These are phyloP conservation scores for Rehmannia glutinosa DNA, from an alignment of 257 asterid species.

Conservation along the genomic window DNA sequence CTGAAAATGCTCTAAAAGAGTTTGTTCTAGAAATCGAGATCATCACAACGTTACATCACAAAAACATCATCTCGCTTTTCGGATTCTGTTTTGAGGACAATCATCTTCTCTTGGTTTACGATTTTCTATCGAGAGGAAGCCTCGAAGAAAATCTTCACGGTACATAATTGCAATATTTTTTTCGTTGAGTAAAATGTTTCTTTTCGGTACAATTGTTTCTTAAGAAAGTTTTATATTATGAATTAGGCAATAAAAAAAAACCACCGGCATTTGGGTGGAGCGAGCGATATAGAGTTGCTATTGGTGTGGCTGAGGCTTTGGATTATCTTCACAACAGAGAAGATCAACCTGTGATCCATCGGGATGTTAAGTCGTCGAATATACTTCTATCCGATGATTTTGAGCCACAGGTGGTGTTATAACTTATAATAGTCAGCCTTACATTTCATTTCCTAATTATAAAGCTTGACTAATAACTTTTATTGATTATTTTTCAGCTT, in stretches of 20 bases:
- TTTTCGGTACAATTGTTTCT: neutral
- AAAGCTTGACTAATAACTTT: too few species aligned
- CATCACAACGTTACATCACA: constrained; percentile 74
- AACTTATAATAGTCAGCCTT: neutral
- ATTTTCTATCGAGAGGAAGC: constrained; percentile 90
- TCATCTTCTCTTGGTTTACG: constrained; percentile 78
- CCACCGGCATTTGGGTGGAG: constrained; percentile 58
- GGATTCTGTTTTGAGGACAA: constrained; percentile 89
- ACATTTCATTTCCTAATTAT: neutral
- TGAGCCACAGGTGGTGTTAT: constrained; percentile 77
- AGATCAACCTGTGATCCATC: constrained; percentile 69
- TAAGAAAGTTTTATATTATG: neutral
- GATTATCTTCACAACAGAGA: constrained; percentile 82
- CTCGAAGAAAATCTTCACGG: constrained; percentile 98
- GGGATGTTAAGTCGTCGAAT: constrained; percentile 95
- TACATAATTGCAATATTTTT: constrained; percentile 17
- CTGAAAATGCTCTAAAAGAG: constrained; percentile 67
- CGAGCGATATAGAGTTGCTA: constrained; percentile 74
- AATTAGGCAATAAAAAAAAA: constrained; percentile 54
- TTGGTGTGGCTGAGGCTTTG: constrained; percentile 94
- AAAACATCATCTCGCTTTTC: constrained; percentile 78
- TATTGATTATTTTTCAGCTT: constrained; percentile 47
- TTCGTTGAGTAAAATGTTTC: neutral
- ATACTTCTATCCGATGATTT: constrained; percentile 78
- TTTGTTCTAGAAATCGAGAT: constrained; percentile 87